These are phyloP conservation scores for Cercophora newfieldiana DNA, from an alignment of 495 filamentous ascomycete species.

Conservation along the genomic window DNA sequence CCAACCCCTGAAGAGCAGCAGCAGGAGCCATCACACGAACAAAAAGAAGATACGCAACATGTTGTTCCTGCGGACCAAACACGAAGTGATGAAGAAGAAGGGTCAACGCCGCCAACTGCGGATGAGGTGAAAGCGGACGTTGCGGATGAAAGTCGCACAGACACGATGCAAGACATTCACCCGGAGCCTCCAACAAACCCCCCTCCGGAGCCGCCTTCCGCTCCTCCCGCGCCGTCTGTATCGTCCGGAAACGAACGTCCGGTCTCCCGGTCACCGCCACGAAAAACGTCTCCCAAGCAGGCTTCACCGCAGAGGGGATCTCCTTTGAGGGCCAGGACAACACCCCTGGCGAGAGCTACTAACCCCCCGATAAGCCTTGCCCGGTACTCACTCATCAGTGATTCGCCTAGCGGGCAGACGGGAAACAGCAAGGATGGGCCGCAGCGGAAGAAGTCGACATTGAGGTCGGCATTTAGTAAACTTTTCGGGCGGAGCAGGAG, in stretches of 20 bases:
- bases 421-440: conserved; percentile 38
- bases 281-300: conserved; percentile 8
- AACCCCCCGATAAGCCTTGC: conserved; percentile 36
- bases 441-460: conserved; percentile 50
- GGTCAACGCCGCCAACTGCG: background rate
- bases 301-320: conserved; percentile 18
- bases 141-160: conserved; percentile 19
- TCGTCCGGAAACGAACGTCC: conserved; percentile 18
- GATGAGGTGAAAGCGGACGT: conserved; percentile 3
- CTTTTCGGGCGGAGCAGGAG: conserved; percentile 54
- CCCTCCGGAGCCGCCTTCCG: conserved; percentile 25
- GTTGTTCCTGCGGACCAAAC: background rate
- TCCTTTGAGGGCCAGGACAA: conserved; percentile 22
- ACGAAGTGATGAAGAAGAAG: background rate
- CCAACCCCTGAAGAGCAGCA: conserved; percentile 17
- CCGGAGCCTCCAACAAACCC: conserved; percentile 29
- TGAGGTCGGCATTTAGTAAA: conserved; percentile 49
- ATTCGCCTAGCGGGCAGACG: conserved; percentile 34
- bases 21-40: conserved; percentile 2
- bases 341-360: conserved; percentile 32
- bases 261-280: conserved; percentile 28
- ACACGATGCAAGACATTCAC: conserved; percentile 16
- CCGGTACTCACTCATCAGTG: conserved; percentile 45
- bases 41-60: background rate
- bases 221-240: too few species aligned